These are phyloP conservation scores for Zymoseptoria pseudotritici DNA, from an alignment of 2,329 filamentous ascomycete genomes.

Conservation along the genomic window DNA sequence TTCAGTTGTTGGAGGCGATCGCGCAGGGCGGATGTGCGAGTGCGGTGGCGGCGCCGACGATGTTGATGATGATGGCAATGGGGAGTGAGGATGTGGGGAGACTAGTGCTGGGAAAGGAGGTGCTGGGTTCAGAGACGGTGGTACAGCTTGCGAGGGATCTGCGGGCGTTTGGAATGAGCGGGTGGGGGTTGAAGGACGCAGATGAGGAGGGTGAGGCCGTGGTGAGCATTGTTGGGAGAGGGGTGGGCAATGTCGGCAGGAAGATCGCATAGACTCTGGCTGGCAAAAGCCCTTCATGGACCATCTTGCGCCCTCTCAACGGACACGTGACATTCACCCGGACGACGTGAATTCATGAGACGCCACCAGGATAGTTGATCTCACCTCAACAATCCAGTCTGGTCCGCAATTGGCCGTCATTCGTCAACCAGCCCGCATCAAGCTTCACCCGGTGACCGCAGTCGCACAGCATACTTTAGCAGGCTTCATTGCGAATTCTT, in stretches of 20 bases:
- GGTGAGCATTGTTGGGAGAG: constrained; percentile 83
- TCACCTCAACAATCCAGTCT: not conserved
- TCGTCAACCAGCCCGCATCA: no score
- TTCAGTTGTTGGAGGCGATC: constrained; percentile 79
- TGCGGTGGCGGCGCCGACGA: constrained; percentile 60
- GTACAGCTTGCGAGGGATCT: constrained; percentile 78
- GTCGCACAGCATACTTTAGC: not conserved
- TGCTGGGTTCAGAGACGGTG: constrained; percentile 72
- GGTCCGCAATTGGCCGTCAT: not conserved
- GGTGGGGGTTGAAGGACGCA: constrained; percentile 76
- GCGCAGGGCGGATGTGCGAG: constrained; percentile 75
- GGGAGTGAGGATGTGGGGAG: constrained; percentile 91
- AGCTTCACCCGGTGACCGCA: not conserved
- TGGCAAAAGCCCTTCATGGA: not conserved
- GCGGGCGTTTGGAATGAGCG: constrained; percentile 78
- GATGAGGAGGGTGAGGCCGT: constrained; percentile 63
- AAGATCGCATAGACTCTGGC: constrained; percentile 57
- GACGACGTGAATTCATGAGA: not conserved
- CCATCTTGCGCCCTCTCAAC: not conserved
- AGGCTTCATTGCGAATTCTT: not conserved
- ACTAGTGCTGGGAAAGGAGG: constrained; percentile 69
- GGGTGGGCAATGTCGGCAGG: constrained; percentile 88
- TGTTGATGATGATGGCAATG: constrained; percentile 94
- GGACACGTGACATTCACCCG: not conserved
- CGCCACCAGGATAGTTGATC: not conserved